A percentile compares a stretch with the other conserved stretches of the same genome.
These are phyloP conservation scores for Torrubiellomyces zombiae DNA, from an alignment of 2,329 filamentous ascomycete genomes.

Conservation along the genomic window DNA sequence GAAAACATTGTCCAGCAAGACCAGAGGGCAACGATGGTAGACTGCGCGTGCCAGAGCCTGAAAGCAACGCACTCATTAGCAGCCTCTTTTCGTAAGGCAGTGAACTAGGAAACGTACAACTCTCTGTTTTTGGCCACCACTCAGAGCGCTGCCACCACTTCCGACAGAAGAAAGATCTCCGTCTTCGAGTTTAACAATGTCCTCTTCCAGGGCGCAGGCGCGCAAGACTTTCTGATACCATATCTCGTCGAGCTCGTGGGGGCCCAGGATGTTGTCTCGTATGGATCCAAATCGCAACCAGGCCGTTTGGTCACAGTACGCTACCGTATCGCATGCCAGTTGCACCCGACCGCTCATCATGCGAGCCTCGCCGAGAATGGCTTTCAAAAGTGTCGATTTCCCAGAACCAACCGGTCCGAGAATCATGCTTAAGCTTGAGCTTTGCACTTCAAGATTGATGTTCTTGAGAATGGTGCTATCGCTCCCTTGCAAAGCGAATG, in stretches of 20 bases:
- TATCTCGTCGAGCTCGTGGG: constrained; percentile 5
- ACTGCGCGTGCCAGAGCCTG: constrained; percentile 4
- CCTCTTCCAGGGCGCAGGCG: constrained; percentile 8
- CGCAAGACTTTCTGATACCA: constrained; percentile 7
- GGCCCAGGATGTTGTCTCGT: constrained; percentile 10
- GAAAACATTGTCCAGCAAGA: constrained; percentile 3
- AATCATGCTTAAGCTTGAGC: constrained; percentile 9
- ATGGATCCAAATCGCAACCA: constrained; percentile 11
- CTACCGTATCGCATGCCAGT: constrained; percentile 6
- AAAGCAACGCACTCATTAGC: not conserved
- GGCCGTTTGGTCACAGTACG: constrained; percentile 15
- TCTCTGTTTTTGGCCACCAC: constrained; percentile 19
- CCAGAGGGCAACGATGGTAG: constrained; percentile 1
- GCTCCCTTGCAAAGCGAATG: not conserved
- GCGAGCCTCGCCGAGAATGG: constrained; percentile 14
- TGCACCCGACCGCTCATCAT: constrained; percentile 6
- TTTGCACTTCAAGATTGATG: constrained; percentile 1
- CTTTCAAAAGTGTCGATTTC: constrained; percentile 15
- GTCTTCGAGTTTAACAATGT: constrained; percentile 12
- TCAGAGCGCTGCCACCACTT: constrained; percentile 17
- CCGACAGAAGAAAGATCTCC: constrained; percentile 18
- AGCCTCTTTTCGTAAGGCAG: not conserved
- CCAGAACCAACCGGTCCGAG: constrained; percentile 13
- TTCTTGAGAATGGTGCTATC: constrained; percentile 1
- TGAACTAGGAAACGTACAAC: constrained; percentile 11